Evolutionary conservation across 2,329 filamentous ascomycete species (phyloP).

Genomic region (Epichloe aotearoae): DNA sequence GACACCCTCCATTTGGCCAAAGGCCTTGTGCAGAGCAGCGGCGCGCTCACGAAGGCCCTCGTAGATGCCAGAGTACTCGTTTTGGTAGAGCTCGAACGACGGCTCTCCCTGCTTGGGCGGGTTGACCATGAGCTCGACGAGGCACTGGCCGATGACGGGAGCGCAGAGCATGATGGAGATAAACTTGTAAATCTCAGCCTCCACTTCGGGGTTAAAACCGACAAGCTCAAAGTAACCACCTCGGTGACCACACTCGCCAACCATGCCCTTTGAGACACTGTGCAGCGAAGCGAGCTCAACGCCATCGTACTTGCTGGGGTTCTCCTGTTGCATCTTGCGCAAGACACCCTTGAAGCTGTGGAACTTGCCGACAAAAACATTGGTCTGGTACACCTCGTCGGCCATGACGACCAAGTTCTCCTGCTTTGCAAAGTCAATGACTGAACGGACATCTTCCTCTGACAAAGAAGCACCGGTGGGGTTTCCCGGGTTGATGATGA

Average conservation of each 20-base stretch:
- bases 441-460: constrained; percentile 63
- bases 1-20: constrained; percentile 90
- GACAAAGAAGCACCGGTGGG: constrained; percentile 82
- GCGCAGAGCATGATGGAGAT: constrained; percentile 94
- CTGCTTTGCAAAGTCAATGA: constrained; percentile 77
- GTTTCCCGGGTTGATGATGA: constrained; percentile 97
- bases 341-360: constrained; percentile 89
- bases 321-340: constrained; percentile 63
- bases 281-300: constrained; percentile 88
- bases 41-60: constrained; percentile 68
- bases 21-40: constrained; percentile 75
- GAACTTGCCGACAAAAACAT: constrained; percentile 91
- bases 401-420: constrained; percentile 83
- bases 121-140: constrained; percentile 97
- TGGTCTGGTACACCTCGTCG: constrained; percentile 98
- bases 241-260: constrained; percentile 94
- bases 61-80: constrained; percentile 77
- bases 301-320: constrained; percentile 63
- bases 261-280: constrained; percentile 95
- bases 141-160: constrained; percentile 88
- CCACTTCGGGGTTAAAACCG: constrained; percentile 73
- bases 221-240: constrained; percentile 96
- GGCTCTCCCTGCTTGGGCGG: constrained; percentile 74
- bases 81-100: constrained; percentile 68
- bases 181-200: constrained; percentile 96